Percentiles rank a stretch among this genome's conserved stretches.
These are phyloP conservation scores for Cutaneotrichosporon daszewskae DNA, from an alignment of 1,284 basidiomycete genomes.

Conservation along the genomic window DNA sequence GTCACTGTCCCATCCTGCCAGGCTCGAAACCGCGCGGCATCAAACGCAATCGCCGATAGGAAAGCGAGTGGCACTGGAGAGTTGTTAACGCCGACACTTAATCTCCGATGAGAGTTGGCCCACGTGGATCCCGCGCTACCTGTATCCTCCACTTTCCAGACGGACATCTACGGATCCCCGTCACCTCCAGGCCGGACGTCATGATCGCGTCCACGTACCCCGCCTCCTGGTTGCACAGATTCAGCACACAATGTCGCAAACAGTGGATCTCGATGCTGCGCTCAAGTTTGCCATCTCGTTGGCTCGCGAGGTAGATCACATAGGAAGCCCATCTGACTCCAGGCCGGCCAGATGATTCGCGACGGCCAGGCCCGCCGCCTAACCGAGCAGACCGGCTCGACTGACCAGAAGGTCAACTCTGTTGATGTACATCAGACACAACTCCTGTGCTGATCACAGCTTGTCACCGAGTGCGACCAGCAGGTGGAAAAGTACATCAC, in stretches of 20 bases:
- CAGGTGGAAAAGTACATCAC: slow-evolving; percentile 82
- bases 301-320: slow-evolving; percentile 49
- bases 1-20: background rate
- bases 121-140: background rate
- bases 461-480: slow-evolving; percentile 97
- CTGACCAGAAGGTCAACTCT: slow-evolving; percentile 83
- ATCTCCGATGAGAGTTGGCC: background rate
- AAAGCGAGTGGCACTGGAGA: too few species aligned
- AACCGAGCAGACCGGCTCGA: slow-evolving; percentile 53
- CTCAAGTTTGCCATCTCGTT: slow-evolving; percentile 68
- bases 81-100: too few species aligned
- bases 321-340: background rate
- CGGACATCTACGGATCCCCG: too few species aligned
- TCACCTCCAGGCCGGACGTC: background rate
- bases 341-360: slow-evolving; percentile 50
- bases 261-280: slow-evolving; percentile 58
- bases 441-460: slow-evolving; percentile 27
- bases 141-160: background rate
- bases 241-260: slow-evolving; percentile 24
- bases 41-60: too few species aligned
- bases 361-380: slow-evolving; percentile 49
- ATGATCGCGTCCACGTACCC: background rate
- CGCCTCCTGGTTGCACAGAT: too few species aligned
- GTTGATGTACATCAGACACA: slow-evolving; percentile 56
- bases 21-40: too few species aligned